phyloP scores from a whole-genome alignment of 164 flowering plant genomes.

The Annona squamosa region DNA sequence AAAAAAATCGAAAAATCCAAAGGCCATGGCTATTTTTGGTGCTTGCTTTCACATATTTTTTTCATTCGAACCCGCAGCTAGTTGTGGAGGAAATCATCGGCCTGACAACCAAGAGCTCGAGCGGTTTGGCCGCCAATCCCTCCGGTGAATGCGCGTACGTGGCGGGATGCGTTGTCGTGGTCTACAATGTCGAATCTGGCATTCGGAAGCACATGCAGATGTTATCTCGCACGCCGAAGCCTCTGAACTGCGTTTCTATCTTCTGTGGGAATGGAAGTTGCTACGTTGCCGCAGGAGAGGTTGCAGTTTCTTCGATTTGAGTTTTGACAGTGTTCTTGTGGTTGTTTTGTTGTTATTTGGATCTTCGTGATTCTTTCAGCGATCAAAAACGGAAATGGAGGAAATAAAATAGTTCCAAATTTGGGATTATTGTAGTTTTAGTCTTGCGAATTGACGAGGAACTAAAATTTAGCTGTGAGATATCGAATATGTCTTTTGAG shows the following conservation, averaged over 20 bases:
- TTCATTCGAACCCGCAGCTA: conserved; percentile 30
- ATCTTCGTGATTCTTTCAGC: background rate
- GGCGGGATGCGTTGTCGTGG: conserved; percentile 68
- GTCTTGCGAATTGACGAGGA: background rate
- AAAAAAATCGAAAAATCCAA: background rate
- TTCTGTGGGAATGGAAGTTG: conserved; percentile 34
- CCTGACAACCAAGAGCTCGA: conserved; percentile 45
- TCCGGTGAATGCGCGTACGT: conserved; percentile 42
- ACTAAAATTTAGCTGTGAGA: background rate
- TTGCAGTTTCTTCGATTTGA: conserved; percentile 5
- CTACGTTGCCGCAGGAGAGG: conserved; percentile 66
- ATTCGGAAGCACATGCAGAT: conserved; percentile 51
- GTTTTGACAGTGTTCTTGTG: background rate
- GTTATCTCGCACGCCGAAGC: conserved; percentile 49
- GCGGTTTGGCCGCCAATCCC: conserved; percentile 51
- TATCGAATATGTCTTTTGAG: background rate
- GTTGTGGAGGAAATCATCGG: conserved; percentile 55
- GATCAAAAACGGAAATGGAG: background rate
- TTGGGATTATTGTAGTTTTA: background rate
- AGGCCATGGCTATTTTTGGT: too few species aligned
- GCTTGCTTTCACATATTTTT: background rate
- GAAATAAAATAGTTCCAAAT: background rate
- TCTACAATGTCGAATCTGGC: conserved; percentile 42
- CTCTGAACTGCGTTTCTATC: conserved; percentile 57
- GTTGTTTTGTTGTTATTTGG: background rate